These are phyloP conservation scores for Beauveria medogensis DNA, from an alignment of 2,329 filamentous ascomycete species.

Conservation along the genomic window DNA sequence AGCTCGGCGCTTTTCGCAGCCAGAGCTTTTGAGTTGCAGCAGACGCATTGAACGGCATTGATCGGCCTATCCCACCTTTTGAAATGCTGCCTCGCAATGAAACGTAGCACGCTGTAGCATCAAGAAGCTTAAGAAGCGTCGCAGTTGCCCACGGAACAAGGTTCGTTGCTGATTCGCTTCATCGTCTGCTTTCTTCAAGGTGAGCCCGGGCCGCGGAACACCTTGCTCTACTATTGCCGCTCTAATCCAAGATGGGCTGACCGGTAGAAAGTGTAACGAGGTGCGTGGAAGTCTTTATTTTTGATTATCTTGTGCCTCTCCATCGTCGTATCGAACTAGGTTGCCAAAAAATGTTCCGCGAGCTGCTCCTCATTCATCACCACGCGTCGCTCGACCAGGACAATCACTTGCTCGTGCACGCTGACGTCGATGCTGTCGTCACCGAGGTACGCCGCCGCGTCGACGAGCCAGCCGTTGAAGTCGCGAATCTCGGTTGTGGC, in stretches of 20 bases:
- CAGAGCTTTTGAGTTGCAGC: not conserved
- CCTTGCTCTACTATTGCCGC: too few relatives aligned
- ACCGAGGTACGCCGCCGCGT: conserved; percentile 32
- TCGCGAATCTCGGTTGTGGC: conserved; percentile 45
- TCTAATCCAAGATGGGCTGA: not conserved
- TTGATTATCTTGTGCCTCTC: not conserved
- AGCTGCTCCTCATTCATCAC: conserved; percentile 28
- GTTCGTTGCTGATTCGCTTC: too few relatives aligned
- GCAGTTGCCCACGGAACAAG: not conserved
- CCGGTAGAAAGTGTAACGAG: not conserved
- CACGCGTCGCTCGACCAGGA: conserved; percentile 32
- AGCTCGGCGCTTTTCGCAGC: not conserved
- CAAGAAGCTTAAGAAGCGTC: not conserved
- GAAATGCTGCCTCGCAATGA: not conserved
- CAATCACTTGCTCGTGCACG: conserved; percentile 33
- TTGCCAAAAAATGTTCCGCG: conserved; percentile 18
- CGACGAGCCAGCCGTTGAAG: conserved; percentile 52
- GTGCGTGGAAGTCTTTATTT: not conserved
- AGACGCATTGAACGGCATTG: not conserved
- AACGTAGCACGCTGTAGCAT: conserved; percentile 1
- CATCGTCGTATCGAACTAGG: not conserved
- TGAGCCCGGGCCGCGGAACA: too few relatives aligned
- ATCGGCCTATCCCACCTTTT: not conserved
- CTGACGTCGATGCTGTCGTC: conserved; percentile 22
- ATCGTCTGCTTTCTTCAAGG: too few relatives aligned